Evolutionary conservation across 2,329 filamentous ascomycete species (phyloP), one percentile per base, ranked within the genome.

Genomic region (Neoarthrinium moseri): DNA sequence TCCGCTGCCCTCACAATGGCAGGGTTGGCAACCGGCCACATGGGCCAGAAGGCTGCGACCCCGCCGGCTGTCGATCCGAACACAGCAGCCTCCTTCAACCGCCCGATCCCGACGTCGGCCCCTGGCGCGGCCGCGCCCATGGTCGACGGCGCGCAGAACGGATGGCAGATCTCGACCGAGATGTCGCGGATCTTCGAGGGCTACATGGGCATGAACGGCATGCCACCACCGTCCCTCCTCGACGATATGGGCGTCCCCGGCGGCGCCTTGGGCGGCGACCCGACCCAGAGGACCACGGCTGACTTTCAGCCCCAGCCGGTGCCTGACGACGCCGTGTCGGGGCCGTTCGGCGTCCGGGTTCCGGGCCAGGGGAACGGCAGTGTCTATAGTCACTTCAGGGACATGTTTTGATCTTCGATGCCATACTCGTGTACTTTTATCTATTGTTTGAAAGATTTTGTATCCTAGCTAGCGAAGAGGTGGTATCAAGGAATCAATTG

Each of bases 1-100:
- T 72, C 65, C 8, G 77, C 75, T 2, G 75, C 77, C 0, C 55
- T 79, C n/a, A 72, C 73, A 1, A 80, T 81, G 77, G 75, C 78
- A 38, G 77, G 75, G 1, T 63, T 81, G 5, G 76, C 77, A 4
- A 65, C 67, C 15, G 66, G 69, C 1, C 66, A 69, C 29, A 51
- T 57, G 43, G 51, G 50, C 4, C 56, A 51, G 3, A 51, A 44
- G n/a, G 10, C 38, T n/a, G 27, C 42, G 35, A 43, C 23, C 42
- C 53, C 21, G 37, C 51, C 29, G 7, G 15, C 21, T 20, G n/a
- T n/a, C n/a, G n/a, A n/a, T n/a, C n/a, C n/a, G n/a, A 15, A 21
- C 36, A 39, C 48, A 10, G 12, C 35, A 8, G n/a, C 22, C 11
- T 8, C 30, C 29, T 39, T 39, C 37, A 11, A 30, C n/a, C 30